Percentiles rank a stretch among this genome's conserved stretches.
These are phyloP conservation scores for Datisca glomerata DNA, from an alignment of 306 rosid genomes.

Conservation along the genomic window DNA sequence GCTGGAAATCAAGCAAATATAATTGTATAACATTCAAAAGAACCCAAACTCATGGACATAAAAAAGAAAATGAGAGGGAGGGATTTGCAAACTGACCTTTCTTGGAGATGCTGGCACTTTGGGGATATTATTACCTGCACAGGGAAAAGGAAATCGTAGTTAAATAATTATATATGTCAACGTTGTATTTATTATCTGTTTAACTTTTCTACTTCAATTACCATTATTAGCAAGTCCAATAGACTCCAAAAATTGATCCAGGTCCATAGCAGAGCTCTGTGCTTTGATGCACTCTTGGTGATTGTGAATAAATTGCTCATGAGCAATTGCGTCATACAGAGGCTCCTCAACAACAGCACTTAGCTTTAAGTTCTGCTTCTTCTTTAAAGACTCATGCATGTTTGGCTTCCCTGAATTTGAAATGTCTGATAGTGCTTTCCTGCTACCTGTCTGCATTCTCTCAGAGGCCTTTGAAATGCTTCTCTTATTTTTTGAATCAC, in stretches of 20 bases:
- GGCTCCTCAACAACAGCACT: conserved; percentile 18
- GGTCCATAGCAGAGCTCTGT: conserved; percentile 15
- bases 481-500: conserved; percentile 18
- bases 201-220: conserved; percentile 5
- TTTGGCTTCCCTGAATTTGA: conserved; percentile 38
- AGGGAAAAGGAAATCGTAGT: not conserved
- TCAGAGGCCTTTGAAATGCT: conserved; percentile 22
- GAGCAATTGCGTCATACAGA: conserved; percentile 23
- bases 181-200: no score
- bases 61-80: not conserved
- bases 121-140: conserved; percentile 27
- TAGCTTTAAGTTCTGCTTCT: conserved; percentile 24
- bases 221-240: conserved; percentile 40
- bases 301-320: conserved; percentile 34
- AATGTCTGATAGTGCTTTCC: conserved; percentile 54
- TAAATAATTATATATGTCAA: no score
- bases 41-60: not conserved
- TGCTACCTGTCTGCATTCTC: conserved; percentile 21
- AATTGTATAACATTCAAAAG: not conserved
- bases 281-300: conserved; percentile 44
- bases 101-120: conserved; percentile 13
- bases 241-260: conserved; percentile 24
- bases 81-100: conserved; percentile 30
- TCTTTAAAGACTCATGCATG: conserved; percentile 13
- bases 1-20: conserved; percentile 19